Evolutionary conservation across 768 basidiomycete genomes (phyloP), one percentile per base, ranked within the genome.

Genomic region (Neoboletus magnificus): DNA sequence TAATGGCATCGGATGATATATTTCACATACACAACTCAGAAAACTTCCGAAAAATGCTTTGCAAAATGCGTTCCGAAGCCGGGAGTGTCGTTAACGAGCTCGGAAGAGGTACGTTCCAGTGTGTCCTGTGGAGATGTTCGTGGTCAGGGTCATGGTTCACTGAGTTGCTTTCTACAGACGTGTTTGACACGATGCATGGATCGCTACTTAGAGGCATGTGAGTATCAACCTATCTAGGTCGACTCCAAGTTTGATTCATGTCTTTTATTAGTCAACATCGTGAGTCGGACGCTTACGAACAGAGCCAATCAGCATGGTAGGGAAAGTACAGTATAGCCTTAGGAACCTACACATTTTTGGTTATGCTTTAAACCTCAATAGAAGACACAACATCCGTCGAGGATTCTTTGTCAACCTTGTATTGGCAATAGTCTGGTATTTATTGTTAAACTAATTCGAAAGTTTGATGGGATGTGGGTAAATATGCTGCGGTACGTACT

Each of bases 191-290:
- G 83, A 54, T 93, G 91, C 67, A 76, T 91, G 64, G 89, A 91
- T 50, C 82, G 89, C 42, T 93, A 91, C 67, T 77, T 93, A 76
- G 89, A 93, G 71, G 88, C 88, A 35, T 92, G 91, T 91, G 64
- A 75, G 89, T 82, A 49, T 33, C 4, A 5, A 16, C 11, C 16
- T 32, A 27, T 25, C 49, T 36, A 25, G 20, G 30, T 22, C 27
- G 33, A 43, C 18, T 20, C n/a, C 16, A 18, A 58, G 35, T 48
- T 52, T 56, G 45, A 64, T 35, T 0, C 13, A 9, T 9, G 16
- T 37, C 60, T 35, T 48, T 15, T 23, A 33, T 39, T 36, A 93
- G 90, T 92, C 75, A 88, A 86, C 68, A 82, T 90, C 45, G 85
- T 92, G 30, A 86, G 86, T 73, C 78, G 77, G 64, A 79, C 86